These are phyloP conservation scores for Apiospora arundinis DNA, from an alignment of 2,329 filamentous ascomycete species.

Conservation along the genomic window DNA sequence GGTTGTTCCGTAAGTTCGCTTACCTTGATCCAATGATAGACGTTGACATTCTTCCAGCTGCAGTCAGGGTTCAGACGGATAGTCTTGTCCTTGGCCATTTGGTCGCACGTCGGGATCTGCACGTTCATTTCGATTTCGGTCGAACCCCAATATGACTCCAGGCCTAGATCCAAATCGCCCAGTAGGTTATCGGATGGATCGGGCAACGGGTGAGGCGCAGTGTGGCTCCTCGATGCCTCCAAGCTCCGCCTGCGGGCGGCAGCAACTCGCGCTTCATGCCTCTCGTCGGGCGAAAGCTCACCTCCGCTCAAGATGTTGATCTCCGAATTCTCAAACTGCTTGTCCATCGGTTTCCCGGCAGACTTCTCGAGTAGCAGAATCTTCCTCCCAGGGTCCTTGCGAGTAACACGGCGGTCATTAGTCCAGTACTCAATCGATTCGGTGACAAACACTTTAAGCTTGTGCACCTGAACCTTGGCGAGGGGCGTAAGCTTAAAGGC, in stretches of 20 bases:
- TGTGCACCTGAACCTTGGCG: conserved; percentile 91
- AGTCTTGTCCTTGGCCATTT: conserved; percentile 76
- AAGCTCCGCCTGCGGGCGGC: conserved; percentile 59
- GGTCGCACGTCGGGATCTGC: conserved; percentile 86
- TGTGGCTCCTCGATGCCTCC: conserved; percentile 53
- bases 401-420: conserved; percentile 81
- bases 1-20: conserved; percentile 31
- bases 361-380: conserved; percentile 87
- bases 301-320: conserved; percentile 81
- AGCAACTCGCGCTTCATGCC: conserved; percentile 54
- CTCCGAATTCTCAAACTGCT: conserved; percentile 76
- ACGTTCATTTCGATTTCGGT: conserved; percentile 96
- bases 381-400: conserved; percentile 84
- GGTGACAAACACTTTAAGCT: conserved; percentile 89
- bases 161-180: conserved; percentile 74
- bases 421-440: conserved; percentile 94
- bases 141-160: conserved; percentile 79
- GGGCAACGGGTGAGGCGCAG: conserved; percentile 51
- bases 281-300: conserved; percentile 65
- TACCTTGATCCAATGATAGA: conserved; percentile 97
- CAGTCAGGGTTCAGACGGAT: conserved; percentile 83
- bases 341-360: conserved; percentile 77
- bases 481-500: conserved; percentile 93
- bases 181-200: conserved; percentile 73
- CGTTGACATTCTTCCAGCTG: conserved; percentile 91